phyloP scores from a whole-genome alignment of 2,329 filamentous ascomycete species.

The Ophiosphaerella narmari region DNA sequence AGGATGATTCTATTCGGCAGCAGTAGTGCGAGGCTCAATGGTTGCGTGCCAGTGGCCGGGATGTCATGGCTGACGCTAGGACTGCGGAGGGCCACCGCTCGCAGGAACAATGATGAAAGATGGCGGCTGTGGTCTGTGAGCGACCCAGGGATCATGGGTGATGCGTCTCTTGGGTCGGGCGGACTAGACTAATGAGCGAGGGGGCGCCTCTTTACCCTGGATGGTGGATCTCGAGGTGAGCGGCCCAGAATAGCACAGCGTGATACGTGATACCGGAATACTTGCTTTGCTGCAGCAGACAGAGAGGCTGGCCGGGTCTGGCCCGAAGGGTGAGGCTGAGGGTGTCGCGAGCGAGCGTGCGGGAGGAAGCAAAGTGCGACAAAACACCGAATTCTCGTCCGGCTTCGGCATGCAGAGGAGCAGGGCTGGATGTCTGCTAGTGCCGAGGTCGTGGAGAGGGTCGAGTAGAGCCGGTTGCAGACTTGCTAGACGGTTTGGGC shows the following conservation, averaged over 20 bases:
- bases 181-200: constrained; percentile 22
- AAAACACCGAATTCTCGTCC: too few species aligned
- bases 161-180: constrained; percentile 11
- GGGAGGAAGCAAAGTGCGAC: too few species aligned
- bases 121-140: constrained; percentile 35
- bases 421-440: too few species aligned
- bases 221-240: constrained; percentile 16
- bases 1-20: constrained; percentile 39
- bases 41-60: constrained; percentile 27
- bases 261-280: constrained; percentile 6
- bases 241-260: constrained; percentile 15
- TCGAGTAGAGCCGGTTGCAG: too few species aligned
- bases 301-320: not conserved
- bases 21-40: constrained; percentile 31
- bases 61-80: constrained; percentile 37
- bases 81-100: constrained; percentile 28
- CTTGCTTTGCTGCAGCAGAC: constrained; percentile 9
- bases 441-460: too few species aligned
- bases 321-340: not conserved
- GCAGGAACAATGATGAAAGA: constrained; percentile 31
- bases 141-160: constrained; percentile 28
- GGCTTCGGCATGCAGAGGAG: too few species aligned
- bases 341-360: too few species aligned
- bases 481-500: too few species aligned
- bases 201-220: constrained; percentile 20